Evolutionary conservation across 495 filamentous ascomycete species (phyloP).

Genomic region (Podospora conica): DNA sequence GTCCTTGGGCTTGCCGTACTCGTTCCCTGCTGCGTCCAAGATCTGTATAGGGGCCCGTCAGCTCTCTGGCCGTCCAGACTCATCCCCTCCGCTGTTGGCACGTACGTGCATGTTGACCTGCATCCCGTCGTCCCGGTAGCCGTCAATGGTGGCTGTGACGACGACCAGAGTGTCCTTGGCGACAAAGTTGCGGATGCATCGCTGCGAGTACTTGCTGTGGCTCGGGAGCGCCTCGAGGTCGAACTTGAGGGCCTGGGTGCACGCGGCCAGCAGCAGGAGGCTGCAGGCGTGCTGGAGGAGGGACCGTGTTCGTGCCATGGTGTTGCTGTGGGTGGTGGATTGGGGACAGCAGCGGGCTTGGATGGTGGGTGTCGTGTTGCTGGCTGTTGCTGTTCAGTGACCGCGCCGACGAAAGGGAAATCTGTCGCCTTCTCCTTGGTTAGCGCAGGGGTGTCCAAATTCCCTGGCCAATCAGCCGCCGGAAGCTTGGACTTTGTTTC

Average conservation of each 20-base stretch:
- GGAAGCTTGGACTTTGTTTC: background rate
- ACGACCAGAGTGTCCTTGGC: slow-evolving; percentile 91
- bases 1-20: slow-evolving; percentile 86
- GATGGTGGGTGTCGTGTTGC: slow-evolving; percentile 1
- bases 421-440: slow-evolving; percentile 30
- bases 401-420: slow-evolving; percentile 16
- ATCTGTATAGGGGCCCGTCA: slow-evolving; percentile 52
- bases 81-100: slow-evolving; percentile 12
- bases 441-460: slow-evolving; percentile 13
- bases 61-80: background rate
- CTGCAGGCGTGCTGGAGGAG: slow-evolving; percentile 42
- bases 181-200: slow-evolving; percentile 98
- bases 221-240: slow-evolving; percentile 67
- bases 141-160: slow-evolving; percentile 86
- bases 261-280: slow-evolving; percentile 49
- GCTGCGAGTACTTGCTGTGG: slow-evolving; percentile 53
- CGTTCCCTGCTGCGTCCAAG: slow-evolving; percentile 88
- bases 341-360: background rate
- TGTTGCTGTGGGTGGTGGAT: slow-evolving; percentile 12
- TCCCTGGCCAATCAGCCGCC: slow-evolving; percentile 18
- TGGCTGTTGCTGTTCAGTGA: no score
- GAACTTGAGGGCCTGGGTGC: slow-evolving; percentile 81
- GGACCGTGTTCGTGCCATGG: slow-evolving; percentile 33
- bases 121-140: slow-evolving; percentile 86
- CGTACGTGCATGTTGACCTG: slow-evolving; percentile 91